phyloP scores from a whole-genome alignment of 2,329 filamentous ascomycete genomes.

The Byssothecium circinans region DNA sequence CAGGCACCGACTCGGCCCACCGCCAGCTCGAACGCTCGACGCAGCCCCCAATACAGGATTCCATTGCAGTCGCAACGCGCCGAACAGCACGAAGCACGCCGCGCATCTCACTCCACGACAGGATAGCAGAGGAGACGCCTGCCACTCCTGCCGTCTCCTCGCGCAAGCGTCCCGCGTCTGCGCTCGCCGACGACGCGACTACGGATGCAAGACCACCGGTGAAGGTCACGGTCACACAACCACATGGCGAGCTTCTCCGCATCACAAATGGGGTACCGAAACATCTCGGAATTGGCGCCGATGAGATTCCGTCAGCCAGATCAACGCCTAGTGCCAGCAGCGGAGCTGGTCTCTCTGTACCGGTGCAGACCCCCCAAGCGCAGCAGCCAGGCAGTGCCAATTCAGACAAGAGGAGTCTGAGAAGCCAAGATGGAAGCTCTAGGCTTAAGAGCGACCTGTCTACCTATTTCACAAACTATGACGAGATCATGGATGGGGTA shows the following conservation, averaged over 20 bases:
- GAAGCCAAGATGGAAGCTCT: conserved; percentile 79
- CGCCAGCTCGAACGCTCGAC: conserved; percentile 26
- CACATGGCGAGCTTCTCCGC: conserved; percentile 46
- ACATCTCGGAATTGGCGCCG: conserved; percentile 35
- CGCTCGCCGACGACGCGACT: conserved; percentile 18
- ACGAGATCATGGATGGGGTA: conserved; percentile 87
- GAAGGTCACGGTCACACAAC: conserved; percentile 47
- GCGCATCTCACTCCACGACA: conserved; percentile 25
- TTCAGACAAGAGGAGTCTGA: conserved; percentile 71
- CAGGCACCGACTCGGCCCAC: not conserved
- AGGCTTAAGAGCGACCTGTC: conserved; percentile 90
- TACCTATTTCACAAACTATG: conserved; percentile 89
- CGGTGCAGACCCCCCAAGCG: conserved; percentile 22
- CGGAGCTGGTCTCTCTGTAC: conserved; percentile 27
- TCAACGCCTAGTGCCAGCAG: conserved; percentile 37
- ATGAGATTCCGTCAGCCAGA: conserved; percentile 34
- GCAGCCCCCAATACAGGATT: conserved; percentile 16
- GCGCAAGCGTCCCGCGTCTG: conserved; percentile 36
- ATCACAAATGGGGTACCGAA: conserved; percentile 48
- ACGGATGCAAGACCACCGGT: conserved; percentile 43
- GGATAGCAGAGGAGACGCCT: conserved; percentile 17
- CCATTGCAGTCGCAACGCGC: conserved; percentile 25
- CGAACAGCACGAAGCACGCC: conserved; percentile 29
- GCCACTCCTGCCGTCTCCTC: conserved; percentile 25
- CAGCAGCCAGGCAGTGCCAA: conserved; percentile 3